Evolutionary conservation across 2,329 filamentous ascomycete species (phyloP), one percentile per base, ranked within the genome.

Genomic region (Aspergillus udagawae): DNA sequence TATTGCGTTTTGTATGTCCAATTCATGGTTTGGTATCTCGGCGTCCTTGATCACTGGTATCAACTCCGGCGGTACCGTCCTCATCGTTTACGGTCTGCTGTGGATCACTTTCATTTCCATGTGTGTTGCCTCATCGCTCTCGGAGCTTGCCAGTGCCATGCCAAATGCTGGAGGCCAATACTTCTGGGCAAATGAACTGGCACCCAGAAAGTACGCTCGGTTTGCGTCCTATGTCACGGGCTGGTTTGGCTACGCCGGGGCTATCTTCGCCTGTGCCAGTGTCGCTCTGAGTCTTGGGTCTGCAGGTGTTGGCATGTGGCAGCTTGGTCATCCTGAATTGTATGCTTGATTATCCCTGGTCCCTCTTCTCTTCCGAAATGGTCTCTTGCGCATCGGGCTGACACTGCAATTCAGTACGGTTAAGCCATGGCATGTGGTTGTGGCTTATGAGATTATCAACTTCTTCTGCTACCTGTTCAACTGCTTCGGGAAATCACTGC

Each of bases 211-310:
- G 53, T 80, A 75, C 57, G 73, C 77, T 1, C 74, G 75, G 23
- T 73, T 80, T 57, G 74, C 77, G 4, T 77, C 75, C 6, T 82
- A 80, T 56, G 55, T 79, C 48, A 80, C 77, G 1, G 80, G 79
- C 6, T 82, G 78, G 74, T 75, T 82, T 53, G 79, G 79, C 2
- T 83, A 80, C 76, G 77, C 80, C 12, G 81, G 81, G 2, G 75
- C 76, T 12, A 77, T 84, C 55, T 83, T 83, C 60, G 82, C 80
- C 7, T 79, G 73, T 60, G 81, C 82, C 25, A 81, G 78, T 66
- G 79, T 83, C 9, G 78, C 80, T 2, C 63, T 83, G 45, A 77
- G 77, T 32, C 67, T 82, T 53, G 80, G 75, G 3, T 75, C 74
- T 60, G 80, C 77, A 0, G 61, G 77, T 28, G 77, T 83, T 27